phyloP scores from a whole-genome alignment of 2,329 filamentous ascomycete genomes.

The Nothopassalora personata region DNA sequence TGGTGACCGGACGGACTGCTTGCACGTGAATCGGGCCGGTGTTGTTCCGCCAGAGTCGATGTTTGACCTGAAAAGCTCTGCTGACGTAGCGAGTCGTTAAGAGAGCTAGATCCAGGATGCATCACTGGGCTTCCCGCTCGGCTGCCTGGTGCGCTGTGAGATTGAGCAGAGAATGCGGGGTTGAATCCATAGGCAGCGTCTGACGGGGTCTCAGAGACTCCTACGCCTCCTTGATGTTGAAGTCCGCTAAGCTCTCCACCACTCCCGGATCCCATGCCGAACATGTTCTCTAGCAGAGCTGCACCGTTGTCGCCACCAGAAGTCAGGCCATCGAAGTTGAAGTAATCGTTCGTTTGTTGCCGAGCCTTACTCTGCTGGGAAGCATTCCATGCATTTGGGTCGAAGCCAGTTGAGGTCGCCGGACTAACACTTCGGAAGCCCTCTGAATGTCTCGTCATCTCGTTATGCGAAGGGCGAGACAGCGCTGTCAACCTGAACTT shows the following conservation, averaged over 20 bases:
- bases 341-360: constrained; percentile 24
- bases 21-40: constrained; percentile 31
- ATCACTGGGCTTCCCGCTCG: constrained; percentile 43
- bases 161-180: constrained; percentile 31
- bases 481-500: constrained; percentile 81
- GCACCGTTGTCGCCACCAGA: constrained; percentile 18
- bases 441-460: constrained; percentile 58
- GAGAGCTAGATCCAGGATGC: constrained; percentile 35
- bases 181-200: constrained; percentile 26
- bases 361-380: constrained; percentile 65
- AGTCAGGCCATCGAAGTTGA: constrained; percentile 22
- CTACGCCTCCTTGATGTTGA: constrained; percentile 25
- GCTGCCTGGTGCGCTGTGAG: constrained; percentile 36
- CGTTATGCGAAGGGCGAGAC: constrained; percentile 56
- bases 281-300: constrained; percentile 29
- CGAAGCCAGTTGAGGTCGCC: constrained; percentile 55
- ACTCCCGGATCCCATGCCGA: constrained; percentile 23
- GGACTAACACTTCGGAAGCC: constrained; percentile 56
- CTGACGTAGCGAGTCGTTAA: constrained; percentile 30
- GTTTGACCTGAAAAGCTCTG: constrained; percentile 29
- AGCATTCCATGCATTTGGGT: constrained; percentile 71
- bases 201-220: constrained; percentile 30
- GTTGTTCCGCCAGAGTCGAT: constrained; percentile 26
- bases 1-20: constrained; percentile 23
- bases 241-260: constrained; percentile 16